These are phyloP conservation scores for Astrothelium macrocarpum DNA, from an alignment of 495 filamentous ascomycete species.

Conservation along the genomic window DNA sequence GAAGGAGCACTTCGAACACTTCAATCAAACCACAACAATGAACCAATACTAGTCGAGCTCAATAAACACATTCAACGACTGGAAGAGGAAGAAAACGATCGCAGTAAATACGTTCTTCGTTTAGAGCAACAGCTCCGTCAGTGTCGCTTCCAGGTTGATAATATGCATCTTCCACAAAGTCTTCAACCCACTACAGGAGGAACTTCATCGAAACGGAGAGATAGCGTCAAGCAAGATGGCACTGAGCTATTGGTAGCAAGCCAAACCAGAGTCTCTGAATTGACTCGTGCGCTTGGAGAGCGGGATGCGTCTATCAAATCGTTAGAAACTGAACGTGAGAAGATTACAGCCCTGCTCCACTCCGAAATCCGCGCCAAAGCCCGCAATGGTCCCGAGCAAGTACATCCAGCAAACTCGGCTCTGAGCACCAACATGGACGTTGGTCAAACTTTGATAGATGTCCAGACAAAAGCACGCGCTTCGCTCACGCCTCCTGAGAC, in stretches of 20 bases:
- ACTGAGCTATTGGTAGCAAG: neutral
- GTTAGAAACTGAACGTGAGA: neutral
- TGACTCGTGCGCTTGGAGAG: neutral
- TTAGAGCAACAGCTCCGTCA: constrained; percentile 4
- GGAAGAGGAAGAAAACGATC: constrained; percentile 1
- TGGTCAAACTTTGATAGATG: constrained; percentile 4
- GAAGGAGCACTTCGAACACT: neutral
- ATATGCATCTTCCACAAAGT: neutral
- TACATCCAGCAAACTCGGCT: constrained; percentile 6
- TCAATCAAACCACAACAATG: neutral
- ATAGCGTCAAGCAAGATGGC: neutral
- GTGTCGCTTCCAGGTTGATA: constrained; percentile 1
- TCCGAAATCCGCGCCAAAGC: constrained; percentile 1
- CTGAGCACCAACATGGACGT: constrained; percentile 5
- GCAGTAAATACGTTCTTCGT: neutral
- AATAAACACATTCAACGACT: constrained; percentile 6
- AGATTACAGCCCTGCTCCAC: neutral
- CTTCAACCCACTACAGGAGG: neutral
- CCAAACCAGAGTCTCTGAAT: neutral
- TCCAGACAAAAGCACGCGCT: constrained; percentile 13
- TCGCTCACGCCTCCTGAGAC: neutral
- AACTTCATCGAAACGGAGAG: neutral
- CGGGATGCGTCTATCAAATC: neutral
- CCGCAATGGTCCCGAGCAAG: neutral
- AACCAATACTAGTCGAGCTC: neutral